Conservation (phyloP, 129 eudicot genomes). For the Escallonia herrerae region DNA sequence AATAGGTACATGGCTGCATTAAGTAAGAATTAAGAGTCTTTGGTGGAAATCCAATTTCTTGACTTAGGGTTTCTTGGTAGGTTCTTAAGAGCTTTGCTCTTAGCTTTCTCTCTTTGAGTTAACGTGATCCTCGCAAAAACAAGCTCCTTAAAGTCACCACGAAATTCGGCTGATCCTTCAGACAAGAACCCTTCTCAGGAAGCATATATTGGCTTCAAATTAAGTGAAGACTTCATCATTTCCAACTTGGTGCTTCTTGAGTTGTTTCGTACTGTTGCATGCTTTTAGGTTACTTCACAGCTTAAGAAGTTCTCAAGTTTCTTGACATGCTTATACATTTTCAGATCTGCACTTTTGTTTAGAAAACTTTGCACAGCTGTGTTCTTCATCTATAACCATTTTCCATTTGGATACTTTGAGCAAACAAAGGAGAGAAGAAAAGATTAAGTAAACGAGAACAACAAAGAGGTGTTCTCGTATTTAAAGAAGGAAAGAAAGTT, state of each 20-base stretch:
- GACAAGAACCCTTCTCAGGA: constrained; percentile 51
- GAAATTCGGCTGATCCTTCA: constrained; percentile 91
- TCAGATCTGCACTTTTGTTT: too few species aligned
- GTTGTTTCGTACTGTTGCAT: constrained; percentile 7
- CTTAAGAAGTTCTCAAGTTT: background rate
- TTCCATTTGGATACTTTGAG: background rate
- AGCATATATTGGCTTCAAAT: constrained; percentile 54
- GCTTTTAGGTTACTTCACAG: constrained; percentile 36
- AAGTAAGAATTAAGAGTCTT: constrained; percentile 17
- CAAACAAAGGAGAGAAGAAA: background rate
- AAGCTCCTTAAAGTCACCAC: constrained; percentile 67
- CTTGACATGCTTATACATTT: background rate
- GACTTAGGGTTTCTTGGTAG: constrained; percentile 47
- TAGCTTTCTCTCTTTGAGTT: constrained; percentile 20
- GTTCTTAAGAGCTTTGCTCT: constrained; percentile 16
- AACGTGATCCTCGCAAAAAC: constrained; percentile 30
- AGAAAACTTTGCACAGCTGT: background rate
- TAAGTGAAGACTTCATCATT: constrained; percentile 7
- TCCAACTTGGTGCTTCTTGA: background rate
- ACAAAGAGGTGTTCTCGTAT: too few species aligned
- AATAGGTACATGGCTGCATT: constrained; percentile 15
- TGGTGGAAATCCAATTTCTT: constrained; percentile 20
- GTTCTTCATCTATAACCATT: background rate
- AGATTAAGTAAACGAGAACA: background rate
- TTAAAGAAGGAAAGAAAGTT: background rate